Base-by-base conservation (phyloP, 2,329 filamentous ascomycete species). In the Gaeumannomyces tritici region DNA sequence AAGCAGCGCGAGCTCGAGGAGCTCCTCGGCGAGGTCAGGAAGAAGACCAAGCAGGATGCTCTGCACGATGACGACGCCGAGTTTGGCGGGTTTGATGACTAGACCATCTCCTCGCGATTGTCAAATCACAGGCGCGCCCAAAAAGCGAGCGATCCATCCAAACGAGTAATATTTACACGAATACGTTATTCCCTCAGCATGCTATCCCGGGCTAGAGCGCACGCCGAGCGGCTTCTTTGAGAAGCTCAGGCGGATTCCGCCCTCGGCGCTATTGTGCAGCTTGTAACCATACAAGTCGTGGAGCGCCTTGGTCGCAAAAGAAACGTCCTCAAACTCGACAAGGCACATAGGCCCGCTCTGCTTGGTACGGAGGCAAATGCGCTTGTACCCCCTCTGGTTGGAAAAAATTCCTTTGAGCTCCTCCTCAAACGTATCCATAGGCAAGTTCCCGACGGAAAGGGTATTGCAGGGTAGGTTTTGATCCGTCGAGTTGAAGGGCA, bases 401-500 rank as follows among this genome's bases (percentile, higher is more conserved):
- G 89, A 92, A 71, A 99, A 99, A 71, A 97, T 83, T 27, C 89
- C 86, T 76, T 98, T 98, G 62, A 99, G 83, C 73, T 98, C 95
- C 71, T 98, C 93, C 71, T 99, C 95, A 0, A 90, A 93, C 0
- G 93, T 96, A 71, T 96, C 90, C 63, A 93, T 85, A 0, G 93
- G 95, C 56, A 99, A 79, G 70, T 99, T 98, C n/a, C 95, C 93
- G 26, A 99, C 93, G 70, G 98, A 98, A 8, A 99, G 81, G 0
- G 95, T 99, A 72, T 99, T 98, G 82, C 95, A 98, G 0, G 95
- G 95, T 1, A 93, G 93, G 69, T 98, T 97, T 74, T 97, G 90
- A 71, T 99, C 93, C 15, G 93, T 93, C 0, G 93, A 93, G 68
- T 98, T 98, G 64, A 91, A 90, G 0, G 93, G 89, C 18, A 93